Percentiles rank a stretch among this genome's conserved stretches.
Conservation (phyloP, 2,329 filamentous ascomycete genomes). For the Pseudogymnoascus sp. region DNA sequence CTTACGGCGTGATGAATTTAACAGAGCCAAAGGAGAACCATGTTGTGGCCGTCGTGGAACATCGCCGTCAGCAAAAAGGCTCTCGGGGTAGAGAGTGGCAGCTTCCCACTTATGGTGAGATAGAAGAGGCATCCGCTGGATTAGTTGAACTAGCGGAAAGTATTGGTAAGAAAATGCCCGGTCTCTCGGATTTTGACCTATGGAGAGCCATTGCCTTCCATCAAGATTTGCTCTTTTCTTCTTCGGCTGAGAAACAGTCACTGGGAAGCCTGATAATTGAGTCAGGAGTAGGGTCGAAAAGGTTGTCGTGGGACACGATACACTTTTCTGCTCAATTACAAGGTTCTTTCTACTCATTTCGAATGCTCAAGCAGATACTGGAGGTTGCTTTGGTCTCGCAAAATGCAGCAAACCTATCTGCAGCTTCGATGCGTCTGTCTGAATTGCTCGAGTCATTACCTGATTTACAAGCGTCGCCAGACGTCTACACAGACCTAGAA, state of each 20-base stretch:
- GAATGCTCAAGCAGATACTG: conserved; percentile 26
- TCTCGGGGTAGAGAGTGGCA: conserved; percentile 23
- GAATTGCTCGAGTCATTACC: background rate
- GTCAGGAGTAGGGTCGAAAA: background rate
- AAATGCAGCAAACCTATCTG: background rate
- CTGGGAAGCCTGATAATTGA: conserved; percentile 10
- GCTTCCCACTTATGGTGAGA: conserved; percentile 20
- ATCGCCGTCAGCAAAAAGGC: conserved; percentile 23
- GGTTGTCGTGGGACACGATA: conserved; percentile 26
- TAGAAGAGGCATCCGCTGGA: conserved; percentile 20
- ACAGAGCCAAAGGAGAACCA: conserved; percentile 23
- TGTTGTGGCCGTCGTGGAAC: conserved; percentile 22
- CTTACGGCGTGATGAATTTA: conserved; percentile 45
- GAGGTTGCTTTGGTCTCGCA: conserved; percentile 12
- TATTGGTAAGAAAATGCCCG: conserved; percentile 15
- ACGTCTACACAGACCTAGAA: background rate
- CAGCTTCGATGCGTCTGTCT: background rate
- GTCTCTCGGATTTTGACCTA: conserved; percentile 13
- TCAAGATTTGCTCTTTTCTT: conserved; percentile 25
- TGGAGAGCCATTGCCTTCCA: conserved; percentile 24
- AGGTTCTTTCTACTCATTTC: conserved; percentile 28
- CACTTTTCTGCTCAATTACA: conserved; percentile 28
- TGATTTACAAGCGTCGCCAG: background rate
- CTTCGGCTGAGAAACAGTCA: conserved; percentile 18
- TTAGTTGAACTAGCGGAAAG: conserved; percentile 16